Base-by-base conservation (phyloP, 805 yeast genomes). In the Ogataea henricii region DNA sequence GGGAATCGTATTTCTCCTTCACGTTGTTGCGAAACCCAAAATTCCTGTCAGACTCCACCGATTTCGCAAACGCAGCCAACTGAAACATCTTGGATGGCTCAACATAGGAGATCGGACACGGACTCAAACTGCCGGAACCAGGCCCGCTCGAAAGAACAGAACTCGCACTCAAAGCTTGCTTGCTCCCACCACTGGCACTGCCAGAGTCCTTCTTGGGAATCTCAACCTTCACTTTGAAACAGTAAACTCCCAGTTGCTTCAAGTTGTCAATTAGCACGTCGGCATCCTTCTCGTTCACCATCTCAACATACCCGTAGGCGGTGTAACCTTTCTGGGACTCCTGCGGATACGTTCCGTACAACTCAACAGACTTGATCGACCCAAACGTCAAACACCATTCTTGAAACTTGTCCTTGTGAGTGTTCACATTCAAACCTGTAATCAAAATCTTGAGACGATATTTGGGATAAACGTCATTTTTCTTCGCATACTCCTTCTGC, bases 251-350 rank as follows among this genome's bases (percentile, higher is more conserved):
- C 10, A 62, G 32, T 6, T 38, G 25, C 20, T 50, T 57, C 17
- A 65, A 45, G 16, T 54, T 54, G 16, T 49, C 50, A 16, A 63
- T 56, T 22, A 65, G 40, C 17, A 29, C 33, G 43, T 62, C 61
- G 0, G 65, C 60, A 27, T 64, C 65, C 7, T 45, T 25, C 20
- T 60, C 63, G 20, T 56, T 50, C 7, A 46, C 48, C 52, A 65
- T 51, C 43, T 61, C 67, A 46, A 64, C 62, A 40, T 64, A 65
- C 0, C 69, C 69, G 53, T 63, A 65, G 7, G 63, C 65, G 10
- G 55, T 52, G 22, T 46, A 59, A 2, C 48, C 53, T 7, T 51
- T 49, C 13, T 42, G 40, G 7, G 41, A 17, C 10, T 45, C 49
- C n/a, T 45, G 46, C 14, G 57, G 55, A 33, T 48, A 49, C 6